These are phyloP conservation scores for Barbatosphaeria neglecta DNA, from an alignment of 495 filamentous ascomycete species.

Conservation along the genomic window DNA sequence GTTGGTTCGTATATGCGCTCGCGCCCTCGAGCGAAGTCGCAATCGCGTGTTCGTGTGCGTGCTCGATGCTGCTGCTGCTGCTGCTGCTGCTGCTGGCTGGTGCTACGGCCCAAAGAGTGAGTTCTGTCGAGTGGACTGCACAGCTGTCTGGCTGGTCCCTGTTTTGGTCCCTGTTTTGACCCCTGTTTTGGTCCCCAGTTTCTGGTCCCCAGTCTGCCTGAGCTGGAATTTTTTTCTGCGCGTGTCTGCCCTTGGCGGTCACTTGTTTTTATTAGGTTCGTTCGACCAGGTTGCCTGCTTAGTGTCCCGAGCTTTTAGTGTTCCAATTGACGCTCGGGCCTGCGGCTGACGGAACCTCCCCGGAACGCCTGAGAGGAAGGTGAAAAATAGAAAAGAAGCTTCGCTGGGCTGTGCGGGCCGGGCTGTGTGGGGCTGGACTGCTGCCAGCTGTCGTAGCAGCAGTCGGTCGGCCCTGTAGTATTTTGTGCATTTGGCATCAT, in stretches of 20 bases:
- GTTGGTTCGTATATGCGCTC: neutral
- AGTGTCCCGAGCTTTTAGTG: no score
- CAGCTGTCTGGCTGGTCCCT: no score
- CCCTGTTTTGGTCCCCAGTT: no score
- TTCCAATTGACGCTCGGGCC: neutral
- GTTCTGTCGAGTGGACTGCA: no score
- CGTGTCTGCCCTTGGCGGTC: no score
- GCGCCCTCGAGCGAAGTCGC: neutral
- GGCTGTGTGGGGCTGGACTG: neutral
- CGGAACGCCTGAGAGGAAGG: neutral
- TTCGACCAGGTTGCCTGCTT: no score
- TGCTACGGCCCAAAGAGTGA: no score
- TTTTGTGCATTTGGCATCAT: neutral
- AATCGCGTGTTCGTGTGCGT: neutral
- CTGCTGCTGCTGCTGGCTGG: no score
- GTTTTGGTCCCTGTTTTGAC: no score
- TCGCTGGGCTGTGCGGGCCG: neutral
- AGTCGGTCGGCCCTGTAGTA: neutral
- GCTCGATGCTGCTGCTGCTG: neutral
- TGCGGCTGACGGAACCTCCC: neutral
- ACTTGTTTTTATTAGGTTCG: no score
- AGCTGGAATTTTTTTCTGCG: neutral
- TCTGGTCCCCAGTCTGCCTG: no score
- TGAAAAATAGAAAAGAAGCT: neutral
- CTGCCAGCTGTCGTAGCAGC: neutral